A percentile compares a stretch with the other conserved stretches of the same genome.
These are phyloP conservation scores for Inga leiocalycina DNA, from an alignment of 306 rosid genomes.

Conservation along the genomic window DNA sequence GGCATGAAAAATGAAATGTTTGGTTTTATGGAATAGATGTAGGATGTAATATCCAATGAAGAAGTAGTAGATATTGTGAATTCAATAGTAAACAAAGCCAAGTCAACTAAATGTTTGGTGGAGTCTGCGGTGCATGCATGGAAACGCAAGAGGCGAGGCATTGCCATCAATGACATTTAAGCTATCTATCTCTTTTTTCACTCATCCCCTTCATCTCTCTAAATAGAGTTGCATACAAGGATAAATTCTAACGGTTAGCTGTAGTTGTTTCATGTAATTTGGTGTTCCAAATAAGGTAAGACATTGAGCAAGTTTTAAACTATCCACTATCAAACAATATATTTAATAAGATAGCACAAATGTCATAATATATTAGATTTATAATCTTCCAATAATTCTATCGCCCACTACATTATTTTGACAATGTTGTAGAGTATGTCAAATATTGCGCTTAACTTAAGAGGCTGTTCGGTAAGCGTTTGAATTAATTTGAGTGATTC, in stretches of 20 bases:
- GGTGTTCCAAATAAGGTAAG: background rate
- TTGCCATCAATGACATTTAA: constrained; percentile 89
- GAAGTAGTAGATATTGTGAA: constrained; percentile 88
- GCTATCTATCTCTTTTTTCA: constrained; percentile 93
- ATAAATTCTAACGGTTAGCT: background rate
- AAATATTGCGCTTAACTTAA: too few species aligned
- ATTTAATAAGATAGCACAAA: too few species aligned
- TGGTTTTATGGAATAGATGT: constrained; percentile 53
- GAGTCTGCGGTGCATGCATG: constrained; percentile 73
- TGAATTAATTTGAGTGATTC: too few species aligned
- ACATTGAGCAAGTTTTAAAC: background rate
- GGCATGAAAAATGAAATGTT: background rate
- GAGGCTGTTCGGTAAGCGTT: too few species aligned
- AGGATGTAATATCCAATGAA: constrained; percentile 92
- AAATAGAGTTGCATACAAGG: constrained; percentile 28
- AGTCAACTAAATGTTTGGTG: constrained; percentile 69
- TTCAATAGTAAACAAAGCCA: constrained; percentile 56
- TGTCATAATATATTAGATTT: too few species aligned
- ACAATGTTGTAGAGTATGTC: too few species aligned
- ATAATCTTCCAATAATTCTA: too few species aligned
- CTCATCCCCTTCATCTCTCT: constrained; percentile 33
- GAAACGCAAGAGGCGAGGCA: constrained; percentile 82
- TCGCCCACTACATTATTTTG: too few species aligned
- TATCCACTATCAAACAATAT: too few species aligned
- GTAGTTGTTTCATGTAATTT: background rate